Evolutionary conservation across 1,284 basidiomycete genomes (phyloP).

Genomic region (Paramarasmius palmivorus): DNA sequence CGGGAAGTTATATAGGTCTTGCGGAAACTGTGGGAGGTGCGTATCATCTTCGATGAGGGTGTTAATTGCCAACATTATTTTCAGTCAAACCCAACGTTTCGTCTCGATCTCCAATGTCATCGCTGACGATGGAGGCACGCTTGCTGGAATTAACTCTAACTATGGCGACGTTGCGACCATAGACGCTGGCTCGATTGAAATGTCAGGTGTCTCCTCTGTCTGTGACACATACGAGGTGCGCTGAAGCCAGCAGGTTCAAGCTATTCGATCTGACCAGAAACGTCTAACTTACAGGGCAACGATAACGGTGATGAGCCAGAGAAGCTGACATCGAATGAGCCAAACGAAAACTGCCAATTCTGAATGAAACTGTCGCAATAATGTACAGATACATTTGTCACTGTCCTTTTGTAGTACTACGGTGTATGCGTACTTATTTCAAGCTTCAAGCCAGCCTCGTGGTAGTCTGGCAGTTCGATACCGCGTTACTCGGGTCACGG

Average conservation of each 20-base stretch:
- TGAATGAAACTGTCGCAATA: no score
- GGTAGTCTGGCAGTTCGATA: no score
- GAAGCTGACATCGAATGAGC: slow-evolving; percentile 4
- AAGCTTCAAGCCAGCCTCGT: no score
- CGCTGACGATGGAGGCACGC: slow-evolving; percentile 4
- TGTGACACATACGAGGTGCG: slow-evolving; percentile 6
- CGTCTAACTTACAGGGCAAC: background rate
- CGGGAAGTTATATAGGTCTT: slow-evolving; percentile 19
- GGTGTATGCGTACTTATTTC: no score
- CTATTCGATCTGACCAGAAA: background rate
- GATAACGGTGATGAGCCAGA: background rate
- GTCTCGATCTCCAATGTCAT: slow-evolving; percentile 14
- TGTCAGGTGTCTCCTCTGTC: background rate
- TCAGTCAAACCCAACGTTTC: slow-evolving; percentile 5
- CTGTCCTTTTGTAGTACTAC: no score
- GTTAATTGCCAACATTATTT: background rate
- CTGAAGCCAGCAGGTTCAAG: background rate
- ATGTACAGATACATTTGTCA: no score
- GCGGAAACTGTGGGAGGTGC: slow-evolving; percentile 9
- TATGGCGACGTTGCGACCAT: slow-evolving; percentile 15
- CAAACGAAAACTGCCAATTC: no score
- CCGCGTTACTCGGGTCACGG: no score
- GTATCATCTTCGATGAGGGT: slow-evolving; percentile 3
- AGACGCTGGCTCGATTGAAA: background rate
- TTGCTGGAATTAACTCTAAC: slow-evolving; percentile 18